Conservation (phyloP, 2,329 filamentous ascomycete genomes). For the Cylindrodendrum hubeiense region DNA sequence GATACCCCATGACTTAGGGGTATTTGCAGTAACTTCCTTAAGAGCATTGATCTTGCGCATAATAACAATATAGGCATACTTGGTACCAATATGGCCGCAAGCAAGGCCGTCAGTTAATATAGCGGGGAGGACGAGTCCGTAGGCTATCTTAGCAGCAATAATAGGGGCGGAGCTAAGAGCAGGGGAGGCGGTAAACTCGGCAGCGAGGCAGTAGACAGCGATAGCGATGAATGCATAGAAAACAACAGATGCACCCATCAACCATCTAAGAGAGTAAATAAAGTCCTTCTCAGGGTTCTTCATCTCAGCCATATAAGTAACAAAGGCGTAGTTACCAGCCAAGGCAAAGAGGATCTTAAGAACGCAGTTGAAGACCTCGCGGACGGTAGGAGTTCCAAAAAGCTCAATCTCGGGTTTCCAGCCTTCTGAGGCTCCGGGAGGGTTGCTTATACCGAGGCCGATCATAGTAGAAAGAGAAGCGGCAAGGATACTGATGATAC, state of each 20-base stretch:
- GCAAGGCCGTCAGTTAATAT: conserved; percentile 34
- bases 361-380: conserved; percentile 26
- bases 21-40: conserved; percentile 25
- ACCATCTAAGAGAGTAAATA: conserved; percentile 23
- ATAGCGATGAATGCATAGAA: conserved; percentile 34
- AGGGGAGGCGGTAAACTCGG: conserved; percentile 33
- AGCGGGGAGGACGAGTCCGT: conserved; percentile 35
- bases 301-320: conserved; percentile 42
- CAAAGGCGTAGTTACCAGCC: conserved; percentile 38
- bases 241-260: conserved; percentile 26
- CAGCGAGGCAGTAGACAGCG: conserved; percentile 35
- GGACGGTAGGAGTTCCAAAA: conserved; percentile 26
- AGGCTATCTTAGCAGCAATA: conserved; percentile 35
- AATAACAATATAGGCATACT: conserved; percentile 35
- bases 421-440: conserved; percentile 21
- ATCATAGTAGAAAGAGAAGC: conserved; percentile 40
- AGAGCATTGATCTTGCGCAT: conserved; percentile 34
- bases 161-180: conserved; percentile 35
- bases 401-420: conserved; percentile 31
- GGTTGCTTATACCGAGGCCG: conserved; percentile 30
- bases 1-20: conserved; percentile 32
- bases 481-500: conserved; percentile 35
- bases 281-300: conserved; percentile 36
- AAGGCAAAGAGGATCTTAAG: conserved; percentile 37
- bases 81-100: conserved; percentile 37